Conservation (phyloP, 164 flowering plant genomes). For the Sextonia rubra region DNA sequence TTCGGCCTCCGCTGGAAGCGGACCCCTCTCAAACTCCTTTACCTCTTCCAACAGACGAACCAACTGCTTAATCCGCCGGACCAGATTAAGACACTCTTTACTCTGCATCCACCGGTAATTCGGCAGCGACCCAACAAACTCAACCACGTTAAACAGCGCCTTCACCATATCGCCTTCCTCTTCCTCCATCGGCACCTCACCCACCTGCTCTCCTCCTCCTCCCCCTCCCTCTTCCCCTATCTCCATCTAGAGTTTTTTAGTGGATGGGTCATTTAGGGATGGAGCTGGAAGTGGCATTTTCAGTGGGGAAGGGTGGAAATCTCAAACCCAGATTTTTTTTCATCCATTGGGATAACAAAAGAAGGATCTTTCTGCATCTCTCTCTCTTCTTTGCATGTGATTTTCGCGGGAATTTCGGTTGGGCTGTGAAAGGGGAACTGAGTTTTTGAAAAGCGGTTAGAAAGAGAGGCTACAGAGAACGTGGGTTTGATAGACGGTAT, state of each 20-base stretch:
- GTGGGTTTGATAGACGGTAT: too few relatives aligned
- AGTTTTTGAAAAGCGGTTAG: constrained; percentile 22
- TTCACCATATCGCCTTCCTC: constrained; percentile 25
- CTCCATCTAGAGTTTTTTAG: neutral
- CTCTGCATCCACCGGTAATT: constrained; percentile 52
- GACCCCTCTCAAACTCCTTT: constrained; percentile 24
- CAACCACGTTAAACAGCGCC: constrained; percentile 39
- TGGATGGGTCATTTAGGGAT: neutral
- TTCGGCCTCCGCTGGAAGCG: constrained; percentile 22
- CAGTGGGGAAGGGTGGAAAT: neutral
- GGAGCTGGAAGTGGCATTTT: neutral
- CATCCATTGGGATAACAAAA: neutral
- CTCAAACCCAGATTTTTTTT: constrained; percentile 14
- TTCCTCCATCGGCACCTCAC: neutral
- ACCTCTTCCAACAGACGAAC: constrained; percentile 63
- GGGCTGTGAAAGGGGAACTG: neutral
- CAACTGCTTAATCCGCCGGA: constrained; percentile 59
- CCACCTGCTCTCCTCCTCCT: constrained; percentile 13
- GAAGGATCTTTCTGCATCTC: neutral
- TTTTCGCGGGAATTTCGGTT: constrained; percentile 19
- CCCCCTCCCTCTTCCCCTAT: constrained; percentile 3
- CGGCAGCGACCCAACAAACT: constrained; percentile 32
- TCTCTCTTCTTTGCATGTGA: constrained; percentile 6
- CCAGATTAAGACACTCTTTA: constrained; percentile 52
- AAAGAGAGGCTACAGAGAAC: neutral